Percentiles rank a stretch among this genome's conserved stretches.
These are phyloP conservation scores for Avena insularis DNA, from an alignment of 176 grass and related monocot species.

Conservation along the genomic window DNA sequence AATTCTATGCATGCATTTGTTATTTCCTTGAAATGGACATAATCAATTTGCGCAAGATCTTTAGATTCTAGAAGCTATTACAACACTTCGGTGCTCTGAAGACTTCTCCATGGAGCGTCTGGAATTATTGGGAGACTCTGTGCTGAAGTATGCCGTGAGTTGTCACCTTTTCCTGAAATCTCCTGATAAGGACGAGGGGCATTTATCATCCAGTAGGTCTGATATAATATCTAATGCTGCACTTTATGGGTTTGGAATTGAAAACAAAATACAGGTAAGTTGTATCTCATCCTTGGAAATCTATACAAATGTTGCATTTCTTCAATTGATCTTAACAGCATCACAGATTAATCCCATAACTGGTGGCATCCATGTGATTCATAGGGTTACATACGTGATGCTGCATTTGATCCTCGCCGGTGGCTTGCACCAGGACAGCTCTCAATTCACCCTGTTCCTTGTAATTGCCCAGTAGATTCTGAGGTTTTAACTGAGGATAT, in stretches of 20 bases:
- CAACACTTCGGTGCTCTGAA: slow-evolving; percentile 75
- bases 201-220: slow-evolving; percentile 62
- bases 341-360: slow-evolving; percentile 35
- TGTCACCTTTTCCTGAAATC: slow-evolving; percentile 77
- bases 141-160: slow-evolving; percentile 86
- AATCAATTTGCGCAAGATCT: slow-evolving; percentile 25
- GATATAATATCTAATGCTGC: slow-evolving; percentile 78
- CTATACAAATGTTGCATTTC: slow-evolving; percentile 21
- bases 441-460: slow-evolving; percentile 59
- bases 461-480: slow-evolving; percentile 58
- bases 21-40: slow-evolving; percentile 37
- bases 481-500: slow-evolving; percentile 47
- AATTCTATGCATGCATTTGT: slow-evolving; percentile 36
- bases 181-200: slow-evolving; percentile 73
- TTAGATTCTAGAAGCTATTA: slow-evolving; percentile 95
- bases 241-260: slow-evolving; percentile 73
- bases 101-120: slow-evolving; percentile 96
- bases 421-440: slow-evolving; percentile 92
- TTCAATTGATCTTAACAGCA: neutral
- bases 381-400: slow-evolving; percentile 90
- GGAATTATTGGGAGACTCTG: slow-evolving; percentile 88
- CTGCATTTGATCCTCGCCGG: slow-evolving; percentile 82
- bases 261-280: slow-evolving; percentile 75
- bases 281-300: slow-evolving; percentile 22
- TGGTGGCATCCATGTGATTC: slow-evolving; percentile 28